phyloP scores from a whole-genome alignment of 2,329 filamentous ascomycete species.

The Aspergillus floridensis region DNA sequence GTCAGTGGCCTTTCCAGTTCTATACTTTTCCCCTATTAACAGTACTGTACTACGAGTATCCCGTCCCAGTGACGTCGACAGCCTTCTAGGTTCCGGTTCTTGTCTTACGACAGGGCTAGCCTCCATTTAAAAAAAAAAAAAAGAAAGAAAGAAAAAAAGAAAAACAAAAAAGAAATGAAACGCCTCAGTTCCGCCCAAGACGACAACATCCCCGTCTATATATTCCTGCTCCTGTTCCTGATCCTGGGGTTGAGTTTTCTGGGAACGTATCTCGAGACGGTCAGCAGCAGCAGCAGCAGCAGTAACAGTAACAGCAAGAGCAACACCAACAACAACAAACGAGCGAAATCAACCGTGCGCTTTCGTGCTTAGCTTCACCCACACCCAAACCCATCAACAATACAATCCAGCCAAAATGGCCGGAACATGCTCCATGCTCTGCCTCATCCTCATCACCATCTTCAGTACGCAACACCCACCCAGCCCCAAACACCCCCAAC shows the following conservation, averaged over 20 bases:
- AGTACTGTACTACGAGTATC: neutral
- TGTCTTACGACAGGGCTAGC: neutral
- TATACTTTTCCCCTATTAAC: neutral
- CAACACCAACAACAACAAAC: constrained; percentile 13
- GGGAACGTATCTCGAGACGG: constrained; percentile 17
- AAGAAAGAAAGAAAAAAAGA: constrained; percentile 5
- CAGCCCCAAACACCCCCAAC: neutral
- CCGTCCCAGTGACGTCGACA: constrained; percentile 23
- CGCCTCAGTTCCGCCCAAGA: constrained; percentile 23
- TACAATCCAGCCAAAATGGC: constrained; percentile 24
- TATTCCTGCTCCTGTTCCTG: constrained; percentile 27
- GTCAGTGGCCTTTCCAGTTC: too few relatives aligned
- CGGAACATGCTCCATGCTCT: constrained; percentile 38
- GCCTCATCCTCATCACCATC: constrained; percentile 48
- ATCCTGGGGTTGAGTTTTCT: constrained; percentile 28
- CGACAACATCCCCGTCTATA: constrained; percentile 27
- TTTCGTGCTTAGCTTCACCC: neutral
- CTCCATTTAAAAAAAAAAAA: neutral
- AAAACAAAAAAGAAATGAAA: constrained; percentile 18
- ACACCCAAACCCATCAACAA: neutral
- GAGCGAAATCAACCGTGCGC: constrained; percentile 4
- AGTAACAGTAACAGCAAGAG: neutral
- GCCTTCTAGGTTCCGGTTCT: neutral
- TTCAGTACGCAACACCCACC: constrained; percentile 36
- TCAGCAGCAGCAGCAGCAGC: constrained; percentile 2